Evolutionary conservation across 352 stramenopile species (phyloP).

Genomic region (Pythium brachiatum): DNA sequence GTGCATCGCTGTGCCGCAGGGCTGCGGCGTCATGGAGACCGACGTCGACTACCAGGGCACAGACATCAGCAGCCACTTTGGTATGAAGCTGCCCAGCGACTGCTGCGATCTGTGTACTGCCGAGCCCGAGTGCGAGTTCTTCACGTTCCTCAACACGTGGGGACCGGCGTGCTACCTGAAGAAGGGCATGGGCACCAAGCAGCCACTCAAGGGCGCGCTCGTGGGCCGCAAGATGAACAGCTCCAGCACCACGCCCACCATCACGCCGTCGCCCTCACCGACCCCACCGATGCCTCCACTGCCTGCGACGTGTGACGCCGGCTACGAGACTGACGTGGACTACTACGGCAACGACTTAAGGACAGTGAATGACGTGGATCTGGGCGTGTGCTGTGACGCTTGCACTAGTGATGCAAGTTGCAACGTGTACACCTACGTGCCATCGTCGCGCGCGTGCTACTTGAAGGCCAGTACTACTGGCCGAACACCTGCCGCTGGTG

Average conservation of each 20-base stretch:
- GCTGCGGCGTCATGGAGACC: conserved; percentile 37
- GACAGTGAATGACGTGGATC: not conserved
- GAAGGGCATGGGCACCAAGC: conserved; percentile 15
- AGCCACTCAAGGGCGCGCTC: conserved; percentile 24
- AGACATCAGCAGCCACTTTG: conserved; percentile 34
- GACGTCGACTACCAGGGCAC: conserved; percentile 41
- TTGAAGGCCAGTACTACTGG: conserved; percentile 35
- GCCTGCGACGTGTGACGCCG: not conserved
- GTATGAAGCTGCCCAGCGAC: conserved; percentile 28
- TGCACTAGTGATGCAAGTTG: conserved; percentile 12
- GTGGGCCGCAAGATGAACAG: conserved; percentile 18
- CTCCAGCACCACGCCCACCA: no score
- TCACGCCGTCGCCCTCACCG: conserved; percentile 38
- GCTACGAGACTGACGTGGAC: not conserved
- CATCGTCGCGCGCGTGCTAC: conserved; percentile 38
- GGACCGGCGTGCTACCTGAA: conserved; percentile 59
- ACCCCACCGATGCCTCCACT: conserved; percentile 10
- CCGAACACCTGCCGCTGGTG: conserved; percentile 25
- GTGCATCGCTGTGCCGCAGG: conserved; percentile 35
- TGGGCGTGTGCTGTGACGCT: not conserved
- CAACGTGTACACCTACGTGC: conserved; percentile 30
- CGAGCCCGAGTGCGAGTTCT: conserved; percentile 39
- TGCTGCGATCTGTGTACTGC: conserved; percentile 45
- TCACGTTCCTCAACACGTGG: conserved; percentile 57
- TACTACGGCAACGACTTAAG: not conserved